phyloP scores from a whole-genome alignment of 2,329 filamentous ascomycete species.

The Trichoderma semiorbis region DNA sequence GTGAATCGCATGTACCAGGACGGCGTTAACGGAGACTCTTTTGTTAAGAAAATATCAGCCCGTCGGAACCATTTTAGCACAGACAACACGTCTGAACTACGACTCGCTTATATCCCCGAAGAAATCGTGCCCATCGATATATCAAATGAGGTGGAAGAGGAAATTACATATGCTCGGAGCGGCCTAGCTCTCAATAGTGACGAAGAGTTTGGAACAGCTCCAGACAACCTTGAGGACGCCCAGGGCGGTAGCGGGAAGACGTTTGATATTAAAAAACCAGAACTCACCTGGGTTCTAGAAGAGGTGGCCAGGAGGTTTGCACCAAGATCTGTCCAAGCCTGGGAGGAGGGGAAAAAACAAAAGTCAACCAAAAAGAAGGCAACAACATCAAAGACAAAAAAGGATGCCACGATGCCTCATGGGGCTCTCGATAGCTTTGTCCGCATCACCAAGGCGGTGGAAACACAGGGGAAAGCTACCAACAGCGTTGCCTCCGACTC shows the following conservation, averaged over 20 bases:
- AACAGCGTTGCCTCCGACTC: not conserved
- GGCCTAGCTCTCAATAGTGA: constrained; percentile 63
- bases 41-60: constrained; percentile 65
- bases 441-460: constrained; percentile 36
- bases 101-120: constrained; percentile 72
- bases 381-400: constrained; percentile 20
- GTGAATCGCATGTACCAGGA: constrained; percentile 49
- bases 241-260: constrained; percentile 28
- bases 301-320: constrained; percentile 28
- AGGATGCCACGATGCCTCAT: constrained; percentile 22
- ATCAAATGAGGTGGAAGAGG: constrained; percentile 64
- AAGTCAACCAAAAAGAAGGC: constrained; percentile 27
- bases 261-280: constrained; percentile 64
- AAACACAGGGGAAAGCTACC: constrained; percentile 7
- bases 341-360: constrained; percentile 28
- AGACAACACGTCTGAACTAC: constrained; percentile 72
- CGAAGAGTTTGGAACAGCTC: constrained; percentile 54
- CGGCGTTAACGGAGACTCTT: constrained; percentile 32
- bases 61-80: constrained; percentile 68
- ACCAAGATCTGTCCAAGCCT: constrained; percentile 27
- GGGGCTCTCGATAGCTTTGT: constrained; percentile 42
- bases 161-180: constrained; percentile 47
- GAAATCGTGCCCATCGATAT: constrained; percentile 77
- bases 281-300: constrained; percentile 44
- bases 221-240: constrained; percentile 27